These are phyloP conservation scores for Epichloe uncinata DNA, from an alignment of 2,329 filamentous ascomycete genomes.

Conservation along the genomic window DNA sequence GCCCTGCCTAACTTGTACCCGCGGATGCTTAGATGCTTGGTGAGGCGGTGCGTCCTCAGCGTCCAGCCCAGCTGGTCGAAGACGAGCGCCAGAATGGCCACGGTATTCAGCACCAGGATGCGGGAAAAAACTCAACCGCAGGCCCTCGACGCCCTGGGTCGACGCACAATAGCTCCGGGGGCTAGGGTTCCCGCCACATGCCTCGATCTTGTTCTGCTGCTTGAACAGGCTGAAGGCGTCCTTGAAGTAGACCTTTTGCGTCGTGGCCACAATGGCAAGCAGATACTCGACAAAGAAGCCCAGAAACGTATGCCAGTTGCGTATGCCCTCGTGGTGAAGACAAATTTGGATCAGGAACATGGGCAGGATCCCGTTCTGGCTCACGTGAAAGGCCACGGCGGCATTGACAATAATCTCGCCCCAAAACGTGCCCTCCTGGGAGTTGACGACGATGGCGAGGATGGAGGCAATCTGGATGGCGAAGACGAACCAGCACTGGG, in stretches of 20 bases:
- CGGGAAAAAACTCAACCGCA: slow-evolving; percentile 24
- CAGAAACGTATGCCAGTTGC: slow-evolving; percentile 27
- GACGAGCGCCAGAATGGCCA: too few species aligned
- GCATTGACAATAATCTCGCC: slow-evolving; percentile 26
- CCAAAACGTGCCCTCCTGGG: slow-evolving; percentile 26
- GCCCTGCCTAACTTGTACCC: too few species aligned
- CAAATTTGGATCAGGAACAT: slow-evolving; percentile 26
- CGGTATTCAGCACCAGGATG: too few species aligned
- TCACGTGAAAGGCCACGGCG: slow-evolving; percentile 24
- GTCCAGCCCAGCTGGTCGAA: too few species aligned
- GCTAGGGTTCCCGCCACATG: slow-evolving; percentile 25
- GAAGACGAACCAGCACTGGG: slow-evolving; percentile 27
- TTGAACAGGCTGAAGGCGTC: slow-evolving; percentile 22
- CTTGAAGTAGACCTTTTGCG: slow-evolving; percentile 21
- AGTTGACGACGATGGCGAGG: slow-evolving; percentile 27
- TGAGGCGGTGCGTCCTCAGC: too few species aligned
- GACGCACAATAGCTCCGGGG: slow-evolving; percentile 25
- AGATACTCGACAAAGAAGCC: slow-evolving; percentile 26
- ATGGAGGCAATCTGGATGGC: slow-evolving; percentile 27
- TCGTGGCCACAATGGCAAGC: slow-evolving; percentile 24
- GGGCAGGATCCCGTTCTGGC: slow-evolving; percentile 23
- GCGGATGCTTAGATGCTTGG: too few species aligned
- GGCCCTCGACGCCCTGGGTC: slow-evolving; percentile 19
- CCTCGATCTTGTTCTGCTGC: slow-evolving; percentile 17
- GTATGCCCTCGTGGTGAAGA: slow-evolving; percentile 25